Evolutionary conservation across 257 asterid species (phyloP), one percentile per base, ranked within the genome.

Genomic region (Cynanchum wilfordii): DNA sequence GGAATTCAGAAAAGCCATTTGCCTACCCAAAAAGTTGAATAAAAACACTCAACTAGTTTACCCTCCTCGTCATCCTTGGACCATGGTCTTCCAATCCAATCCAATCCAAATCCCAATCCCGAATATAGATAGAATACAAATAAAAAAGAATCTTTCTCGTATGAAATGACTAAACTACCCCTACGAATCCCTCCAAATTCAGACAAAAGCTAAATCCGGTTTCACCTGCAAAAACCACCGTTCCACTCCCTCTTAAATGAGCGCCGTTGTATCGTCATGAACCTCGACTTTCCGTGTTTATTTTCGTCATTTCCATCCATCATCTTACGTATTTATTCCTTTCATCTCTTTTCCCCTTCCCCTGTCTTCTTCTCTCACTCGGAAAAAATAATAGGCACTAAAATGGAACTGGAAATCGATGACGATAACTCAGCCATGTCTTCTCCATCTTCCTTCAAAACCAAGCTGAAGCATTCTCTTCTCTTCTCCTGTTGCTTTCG

Each of bases 401-500:
- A 49, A 42, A 75, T 73, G 77, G 63, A 73, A 16, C 63, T 51
- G n/a, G 70, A 74, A 69, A 33, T 75, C 13, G 80, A 80, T 70
- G 84, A 82, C 19, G 40, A 82, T 36, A 22, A 30, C 60, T 30
- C 51, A 7, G 3, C 67, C 0, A 52, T 38, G 47, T 8, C 47
- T 1, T 70, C 72, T 16, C 81, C 82, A 56, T 79, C 76, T 15
- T 84, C 92, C 19, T 78, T 86, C 76, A 87, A 75, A 68, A 73
- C 72, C 73, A 91, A 80, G 78, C 68, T 89, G 69, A 86, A 78
- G 65, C 74, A 81, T 64, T 75, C 87, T 0, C 77, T 86, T 55
- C 81, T 86, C 70, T 87, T 82, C 82, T 86, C 83, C 38, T 84
- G 89, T 81, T 86, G 94, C 73, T 81, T 85, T 78, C 82, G 86